Evolutionary conservation across 371 early-diverging fungal species (phyloP).

Genomic region (Chytridium lagenaria): DNA sequence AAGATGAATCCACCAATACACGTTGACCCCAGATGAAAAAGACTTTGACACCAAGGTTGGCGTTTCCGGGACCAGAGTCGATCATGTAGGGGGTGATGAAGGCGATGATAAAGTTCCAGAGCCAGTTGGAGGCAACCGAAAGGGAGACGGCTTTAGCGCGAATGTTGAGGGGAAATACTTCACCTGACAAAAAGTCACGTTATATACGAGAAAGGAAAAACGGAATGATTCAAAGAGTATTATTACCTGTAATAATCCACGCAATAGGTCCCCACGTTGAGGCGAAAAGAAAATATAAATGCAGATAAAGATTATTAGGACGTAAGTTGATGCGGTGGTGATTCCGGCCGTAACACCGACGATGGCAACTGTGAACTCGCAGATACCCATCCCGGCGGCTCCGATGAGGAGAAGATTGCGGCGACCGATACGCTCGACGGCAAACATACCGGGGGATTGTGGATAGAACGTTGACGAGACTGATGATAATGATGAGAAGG

Average conservation of each 20-base stretch:
- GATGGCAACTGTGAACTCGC: conserved; percentile 48
- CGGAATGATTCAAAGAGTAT: too few relatives aligned
- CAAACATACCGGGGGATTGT: conserved; percentile 57
- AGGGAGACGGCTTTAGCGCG: conserved; percentile 81
- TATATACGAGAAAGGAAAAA: too few relatives aligned
- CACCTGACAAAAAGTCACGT: conserved; percentile 89
- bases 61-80: too few relatives aligned
- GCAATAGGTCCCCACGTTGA: conserved; percentile 91
- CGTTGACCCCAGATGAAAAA: too few relatives aligned
- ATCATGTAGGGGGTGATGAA: too few relatives aligned
- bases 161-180: conserved; percentile 63
- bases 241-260: too few relatives aligned
- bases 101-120: conserved; percentile 64
- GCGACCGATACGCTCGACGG: conserved; percentile 55
- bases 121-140: conserved; percentile 90
- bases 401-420: conserved; percentile 46
- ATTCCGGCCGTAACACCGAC: conserved; percentile 22
- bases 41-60: too few relatives aligned
- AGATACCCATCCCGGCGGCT: conserved; percentile 47
- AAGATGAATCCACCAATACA: too few relatives aligned
- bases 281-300: conserved; percentile 65
- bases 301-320: conserved; percentile 38
- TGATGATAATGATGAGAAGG: conserved; percentile 48
- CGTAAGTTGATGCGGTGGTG: conserved; percentile 30
- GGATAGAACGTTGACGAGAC: conserved; percentile 53